These are phyloP conservation scores for Chenopodium quinoa DNA, from an alignment of 148 eudicot species.

Conservation along the genomic window DNA sequence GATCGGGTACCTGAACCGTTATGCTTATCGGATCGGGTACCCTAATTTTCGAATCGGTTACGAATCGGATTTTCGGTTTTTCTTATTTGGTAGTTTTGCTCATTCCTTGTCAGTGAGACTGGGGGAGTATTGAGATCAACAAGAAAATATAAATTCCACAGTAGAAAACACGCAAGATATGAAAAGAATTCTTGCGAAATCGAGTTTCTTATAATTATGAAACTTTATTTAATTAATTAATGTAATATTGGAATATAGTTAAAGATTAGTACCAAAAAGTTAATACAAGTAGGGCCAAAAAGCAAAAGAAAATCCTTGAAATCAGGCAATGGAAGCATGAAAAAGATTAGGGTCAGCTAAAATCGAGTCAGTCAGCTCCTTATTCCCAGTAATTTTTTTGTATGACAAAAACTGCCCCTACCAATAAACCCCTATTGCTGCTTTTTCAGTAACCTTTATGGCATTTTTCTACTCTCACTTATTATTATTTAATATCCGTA, in stretches of 20 bases:
- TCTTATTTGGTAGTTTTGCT: no score
- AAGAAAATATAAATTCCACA: no score
- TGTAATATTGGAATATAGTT: neutral
- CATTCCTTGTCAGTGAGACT: no score
- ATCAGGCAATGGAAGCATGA: neutral
- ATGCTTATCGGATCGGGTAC: no score
- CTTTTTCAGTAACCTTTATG: neutral
- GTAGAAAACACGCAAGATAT: neutral
- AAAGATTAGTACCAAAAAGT: neutral
- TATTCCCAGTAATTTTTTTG: neutral
- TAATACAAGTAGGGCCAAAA: neutral
- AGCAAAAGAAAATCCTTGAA: neutral
- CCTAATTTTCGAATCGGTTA: no score
- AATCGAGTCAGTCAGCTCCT: constrained; percentile 7
- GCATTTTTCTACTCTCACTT: neutral
- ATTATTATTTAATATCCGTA: constrained; percentile 3
- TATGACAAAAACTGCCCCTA: neutral
- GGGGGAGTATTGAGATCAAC: no score
- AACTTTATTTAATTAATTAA: no score
- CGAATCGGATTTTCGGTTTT: no score
- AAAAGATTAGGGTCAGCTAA: neutral
- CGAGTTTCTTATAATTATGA: neutral
- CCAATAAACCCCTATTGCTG: neutral
- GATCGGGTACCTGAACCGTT: no score
- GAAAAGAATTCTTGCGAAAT: neutral